phyloP scores from a whole-genome alignment of 169 alveolate genomes.

The Plasmodium gallinaceum region DNA sequence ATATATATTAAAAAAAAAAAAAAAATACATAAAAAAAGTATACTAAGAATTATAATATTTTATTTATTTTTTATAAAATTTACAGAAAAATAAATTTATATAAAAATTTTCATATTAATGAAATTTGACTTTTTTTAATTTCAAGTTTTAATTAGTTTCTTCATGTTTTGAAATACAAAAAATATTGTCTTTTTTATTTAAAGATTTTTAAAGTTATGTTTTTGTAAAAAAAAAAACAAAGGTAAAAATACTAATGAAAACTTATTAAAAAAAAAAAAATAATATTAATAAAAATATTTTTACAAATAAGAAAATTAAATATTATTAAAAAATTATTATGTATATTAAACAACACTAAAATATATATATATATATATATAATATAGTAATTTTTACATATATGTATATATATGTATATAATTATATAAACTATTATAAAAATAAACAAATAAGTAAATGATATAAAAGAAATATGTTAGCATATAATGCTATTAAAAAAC shows the following conservation, averaged over 20 bases:
- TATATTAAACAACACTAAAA: too few species aligned
- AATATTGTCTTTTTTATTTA: neutral
- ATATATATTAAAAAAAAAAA: too few species aligned
- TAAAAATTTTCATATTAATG: too few species aligned
- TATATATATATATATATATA: neutral
- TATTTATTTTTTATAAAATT: too few species aligned
- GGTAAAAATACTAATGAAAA: neutral
- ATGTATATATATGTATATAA: too few species aligned
- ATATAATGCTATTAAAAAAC: too few species aligned
- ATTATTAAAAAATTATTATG: neutral
- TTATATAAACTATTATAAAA: neutral
- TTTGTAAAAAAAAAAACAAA: neutral
- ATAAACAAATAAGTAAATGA: neutral
- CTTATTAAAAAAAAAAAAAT: neutral
- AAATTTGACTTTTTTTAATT: too few species aligned
- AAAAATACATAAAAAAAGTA: too few species aligned
- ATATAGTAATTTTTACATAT: too few species aligned
- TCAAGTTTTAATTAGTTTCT: neutral
- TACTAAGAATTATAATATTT: too few species aligned
- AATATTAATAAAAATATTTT: neutral
- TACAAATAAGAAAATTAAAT: slow-evolving; percentile 6
- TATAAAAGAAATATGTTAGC: neutral
- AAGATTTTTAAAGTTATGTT: neutral
- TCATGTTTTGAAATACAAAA: neutral
- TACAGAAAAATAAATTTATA: too few species aligned